A percentile compares a stretch with the other conserved stretches of the same genome.
Evolutionary conservation across 2,329 filamentous ascomycete species (phyloP).

Genomic region (Apiospora saccharicola): DNA sequence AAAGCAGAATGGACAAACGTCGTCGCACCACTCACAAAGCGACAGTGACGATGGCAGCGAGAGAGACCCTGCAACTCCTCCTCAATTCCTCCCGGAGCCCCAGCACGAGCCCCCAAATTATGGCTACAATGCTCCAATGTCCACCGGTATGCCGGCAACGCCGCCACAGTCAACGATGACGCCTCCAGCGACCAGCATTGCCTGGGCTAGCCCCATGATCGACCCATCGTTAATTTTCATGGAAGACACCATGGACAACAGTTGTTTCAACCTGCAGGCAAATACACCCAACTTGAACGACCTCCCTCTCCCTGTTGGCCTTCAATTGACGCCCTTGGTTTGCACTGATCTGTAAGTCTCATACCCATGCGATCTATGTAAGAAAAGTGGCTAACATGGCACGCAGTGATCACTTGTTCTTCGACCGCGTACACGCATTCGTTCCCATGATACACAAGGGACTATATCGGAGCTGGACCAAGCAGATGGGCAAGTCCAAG

Average conservation of each 20-base stretch:
- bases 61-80: slow-evolving; percentile 26
- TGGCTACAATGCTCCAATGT: neutral
- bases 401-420: slow-evolving; percentile 33
- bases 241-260: neutral
- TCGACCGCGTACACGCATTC: slow-evolving; percentile 40
- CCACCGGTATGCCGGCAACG: neutral
- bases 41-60: slow-evolving; percentile 20
- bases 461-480: slow-evolving; percentile 36
- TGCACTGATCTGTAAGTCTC: slow-evolving; percentile 28
- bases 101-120: neutral
- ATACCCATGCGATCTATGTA: no score
- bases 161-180: neutral
- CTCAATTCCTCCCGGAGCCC: accelerated
- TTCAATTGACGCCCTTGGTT: slow-evolving; percentile 30
- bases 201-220: neutral
- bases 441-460: slow-evolving; percentile 39
- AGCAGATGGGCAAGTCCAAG: slow-evolving; percentile 30
- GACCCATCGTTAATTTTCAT: neutral
- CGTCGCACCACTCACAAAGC: slow-evolving; percentile 5
- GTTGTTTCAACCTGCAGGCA: neutral
- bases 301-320: neutral
- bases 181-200: neutral
- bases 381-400: neutral
- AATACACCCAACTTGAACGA: neutral
- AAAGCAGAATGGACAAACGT: neutral